Percentiles rank a stretch among this genome's conserved stretches.
These are phyloP conservation scores for Solanum bulbocastanum DNA, from an alignment of 257 asterid species.

Conservation along the genomic window DNA sequence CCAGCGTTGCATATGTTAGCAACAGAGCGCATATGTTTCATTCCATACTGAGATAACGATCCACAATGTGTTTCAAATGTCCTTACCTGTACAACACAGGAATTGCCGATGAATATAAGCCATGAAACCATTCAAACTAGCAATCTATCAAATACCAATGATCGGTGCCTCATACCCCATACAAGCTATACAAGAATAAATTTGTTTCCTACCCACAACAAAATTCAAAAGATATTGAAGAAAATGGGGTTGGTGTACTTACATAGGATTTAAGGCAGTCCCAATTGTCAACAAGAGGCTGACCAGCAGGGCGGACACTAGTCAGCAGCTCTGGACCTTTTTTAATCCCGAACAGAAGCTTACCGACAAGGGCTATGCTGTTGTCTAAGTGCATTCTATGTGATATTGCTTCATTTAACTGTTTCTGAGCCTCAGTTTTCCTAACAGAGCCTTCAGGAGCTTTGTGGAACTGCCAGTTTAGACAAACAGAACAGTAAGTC, in stretches of 20 bases:
- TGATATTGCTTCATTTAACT: slow-evolving; percentile 68
- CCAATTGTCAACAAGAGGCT: slow-evolving; percentile 89
- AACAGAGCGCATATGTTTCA: slow-evolving; percentile 89
- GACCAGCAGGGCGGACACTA: slow-evolving; percentile 55
- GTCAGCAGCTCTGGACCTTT: slow-evolving; percentile 53
- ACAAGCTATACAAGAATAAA: not conserved
- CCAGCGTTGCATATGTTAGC: slow-evolving; percentile 92
- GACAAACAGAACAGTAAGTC: not conserved
- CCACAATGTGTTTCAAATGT: slow-evolving; percentile 79
- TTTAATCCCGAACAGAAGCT: slow-evolving; percentile 70
- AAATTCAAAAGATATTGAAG: not conserved
- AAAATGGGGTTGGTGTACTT: slow-evolving; percentile 3
- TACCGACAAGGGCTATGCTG: slow-evolving; percentile 62
- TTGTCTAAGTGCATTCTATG: slow-evolving; percentile 73
- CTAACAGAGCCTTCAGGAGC: slow-evolving; percentile 72
- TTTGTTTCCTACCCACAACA: not conserved
- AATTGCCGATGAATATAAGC: not conserved
- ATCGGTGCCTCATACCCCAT: not conserved
- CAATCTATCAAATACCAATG: not conserved
- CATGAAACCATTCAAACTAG: not conserved
- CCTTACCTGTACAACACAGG: slow-evolving; percentile 37
- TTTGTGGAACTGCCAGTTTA: slow-evolving; percentile 33
- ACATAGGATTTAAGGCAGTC: slow-evolving; percentile 83
- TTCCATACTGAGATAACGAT: slow-evolving; percentile 84
- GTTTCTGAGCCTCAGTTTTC: slow-evolving; percentile 78